Evolutionary conservation across 1,284 basidiomycete species (phyloP).

Genomic region (Irpex rosettiformis): DNA sequence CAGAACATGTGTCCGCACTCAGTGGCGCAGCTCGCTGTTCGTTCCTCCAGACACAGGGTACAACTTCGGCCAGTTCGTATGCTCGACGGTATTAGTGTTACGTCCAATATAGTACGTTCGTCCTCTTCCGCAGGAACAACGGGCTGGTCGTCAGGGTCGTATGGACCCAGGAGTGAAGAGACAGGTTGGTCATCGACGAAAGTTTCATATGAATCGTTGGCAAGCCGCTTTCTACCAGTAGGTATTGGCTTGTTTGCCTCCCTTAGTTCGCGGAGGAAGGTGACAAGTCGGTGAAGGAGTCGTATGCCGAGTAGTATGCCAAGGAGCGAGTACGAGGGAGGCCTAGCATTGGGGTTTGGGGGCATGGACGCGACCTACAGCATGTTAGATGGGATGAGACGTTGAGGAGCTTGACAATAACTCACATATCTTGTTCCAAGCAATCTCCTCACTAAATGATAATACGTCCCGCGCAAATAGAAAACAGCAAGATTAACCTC

Average conservation of each 20-base stretch:
- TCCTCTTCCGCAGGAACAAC: slow-evolving; percentile 64
- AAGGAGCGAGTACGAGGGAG: slow-evolving; percentile 83
- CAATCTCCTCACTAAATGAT: slow-evolving; percentile 71
- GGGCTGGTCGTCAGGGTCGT: slow-evolving; percentile 49
- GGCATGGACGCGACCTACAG: slow-evolving; percentile 69
- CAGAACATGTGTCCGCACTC: slow-evolving; percentile 95
- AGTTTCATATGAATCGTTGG: slow-evolving; percentile 41
- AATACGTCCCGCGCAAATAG: slow-evolving; percentile 78
- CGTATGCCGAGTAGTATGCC: slow-evolving; percentile 74
- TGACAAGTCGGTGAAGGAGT: slow-evolving; percentile 60
- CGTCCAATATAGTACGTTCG: slow-evolving; percentile 59
- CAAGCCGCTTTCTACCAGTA: slow-evolving; percentile 28
- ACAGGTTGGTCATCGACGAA: slow-evolving; percentile 67
- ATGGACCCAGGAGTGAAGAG: slow-evolving; percentile 51
- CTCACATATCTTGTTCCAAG: slow-evolving; percentile 73
- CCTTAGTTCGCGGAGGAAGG: slow-evolving; percentile 34
- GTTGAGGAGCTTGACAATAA: slow-evolving; percentile 9
- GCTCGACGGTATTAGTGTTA: slow-evolving; percentile 47
- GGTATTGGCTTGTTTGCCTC: slow-evolving; percentile 16
- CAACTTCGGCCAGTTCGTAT: slow-evolving; percentile 70
- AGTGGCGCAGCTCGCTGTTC: slow-evolving; percentile 79
- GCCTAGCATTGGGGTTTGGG: slow-evolving; percentile 64
- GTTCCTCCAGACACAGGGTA: slow-evolving; percentile 83
- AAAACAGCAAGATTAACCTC: slow-evolving; percentile 84
- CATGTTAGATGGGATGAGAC: neutral